Base-by-base conservation (phyloP, 2,329 filamentous ascomycete genomes). In the Fusarium vanettenii region DNA sequence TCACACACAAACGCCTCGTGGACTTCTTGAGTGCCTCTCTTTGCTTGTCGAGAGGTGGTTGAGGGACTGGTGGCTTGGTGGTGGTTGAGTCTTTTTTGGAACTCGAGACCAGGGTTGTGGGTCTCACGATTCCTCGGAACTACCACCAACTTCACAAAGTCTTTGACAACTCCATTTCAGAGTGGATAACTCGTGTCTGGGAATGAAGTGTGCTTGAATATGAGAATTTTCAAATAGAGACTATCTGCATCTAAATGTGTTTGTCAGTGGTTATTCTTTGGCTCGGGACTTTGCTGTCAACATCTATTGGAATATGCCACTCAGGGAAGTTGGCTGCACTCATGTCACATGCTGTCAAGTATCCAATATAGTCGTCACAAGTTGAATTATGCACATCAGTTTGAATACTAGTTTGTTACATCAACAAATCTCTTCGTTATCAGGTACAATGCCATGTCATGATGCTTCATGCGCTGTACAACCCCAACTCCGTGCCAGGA, bases 401-500 rank as follows among this genome's bases (percentile, higher is more conserved):
- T 48, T 25, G 8, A 16, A 48, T 25, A 5, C 7, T 14, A 48
- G 8, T 22, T 13, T 60, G 33, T 20, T 60, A 13, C 25, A 60
- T 37, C 29, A 56, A 31, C 33, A 45, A 33, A 43, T 56, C 18
- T 25, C 43, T 43, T 69, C 59, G 61, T 63, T 56, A 31, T n/a
- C n/a, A 50, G 29, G 31, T 69, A 61, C 67, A 37, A 61, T 60
- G 25, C 59, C 31, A 45, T 64, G 25, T 35, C 65, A 64, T 67
- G 25, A 69, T 27, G 7, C 63, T 55, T 33, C 64, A 31, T 55
- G 57, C 50, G 50, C 37, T 67, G 41, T 63, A 59, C 62, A 64
- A 18, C 50, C 41, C 18, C 9, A 76, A 78, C 76, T 66, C 76
- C 76, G 45, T 73, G 62, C 70, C 66, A 66, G 60, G 20, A 57